Base-by-base conservation (phyloP, 805 yeast species). In the Dipodascopsis uninucleata region DNA sequence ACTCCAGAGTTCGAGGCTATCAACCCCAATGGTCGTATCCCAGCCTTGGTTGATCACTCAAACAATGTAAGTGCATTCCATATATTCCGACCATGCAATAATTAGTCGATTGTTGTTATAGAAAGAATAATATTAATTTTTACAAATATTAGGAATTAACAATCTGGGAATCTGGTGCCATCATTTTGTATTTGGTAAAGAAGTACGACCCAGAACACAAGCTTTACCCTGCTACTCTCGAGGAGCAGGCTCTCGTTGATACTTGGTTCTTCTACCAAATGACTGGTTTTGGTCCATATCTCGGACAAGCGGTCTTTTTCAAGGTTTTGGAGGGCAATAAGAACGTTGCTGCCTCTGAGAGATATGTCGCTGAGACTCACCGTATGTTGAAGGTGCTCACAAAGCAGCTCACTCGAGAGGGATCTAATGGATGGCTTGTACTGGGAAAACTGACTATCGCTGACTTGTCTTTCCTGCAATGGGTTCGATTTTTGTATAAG, bases 161-260 rank as follows among this genome's bases (percentile, higher is more conserved):
- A 3, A 73, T 85, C 23, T 85, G 95, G 95, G 95, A 85, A 65
- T 80, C 87, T 0, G 95, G 95, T 4, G 85, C 95, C n/a, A 85
- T 85, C 31, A 81, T 85, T 47, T 67, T 83, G 37, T 87, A 85
- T 62, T 66, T 85, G 50, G 88, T 82, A 7, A 78, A 82, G 53
- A 82, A 80, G 60, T 52, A 40, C 50, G 57, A 53, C 39, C 28
- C 36, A 35, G 88, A 84, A 84, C 55, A 50, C 53, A 47, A 43
- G 46, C 49, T 50, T 39, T 50, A 50, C 46, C 55, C 55, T 31
- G 55, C 28, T 22, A 36, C 49, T 18, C 21, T 50, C 32, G 46
- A 35, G 37, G 55, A 50, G 35, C 55, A 50, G 38, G 55, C 55
- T 21, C 43, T 48, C 23, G 55, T 50, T 28, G 55, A 50, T 46